Evolutionary conservation across 192 early-diverging fungal species (phyloP).

Genomic region (Diversispora epigaea): DNA sequence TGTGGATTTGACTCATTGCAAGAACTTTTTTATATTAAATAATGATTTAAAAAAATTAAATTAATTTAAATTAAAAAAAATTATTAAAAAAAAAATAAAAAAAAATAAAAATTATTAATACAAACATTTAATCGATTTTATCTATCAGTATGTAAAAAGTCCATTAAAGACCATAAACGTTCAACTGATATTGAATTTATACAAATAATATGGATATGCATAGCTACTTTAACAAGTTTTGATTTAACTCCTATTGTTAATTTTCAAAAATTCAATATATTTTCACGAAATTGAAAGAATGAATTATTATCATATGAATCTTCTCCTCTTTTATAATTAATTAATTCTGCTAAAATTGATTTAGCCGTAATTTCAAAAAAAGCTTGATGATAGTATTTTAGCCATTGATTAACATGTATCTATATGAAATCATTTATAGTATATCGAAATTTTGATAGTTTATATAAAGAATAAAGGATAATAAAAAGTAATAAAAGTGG

Average conservation of each 20-base stretch:
- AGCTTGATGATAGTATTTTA: neutral
- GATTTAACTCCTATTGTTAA: neutral
- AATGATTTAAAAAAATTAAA: neutral
- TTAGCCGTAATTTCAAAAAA: neutral
- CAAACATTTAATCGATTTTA: neutral
- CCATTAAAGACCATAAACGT: neutral
- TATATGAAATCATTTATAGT: neutral
- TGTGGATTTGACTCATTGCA: neutral
- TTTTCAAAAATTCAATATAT: conserved; percentile 12
- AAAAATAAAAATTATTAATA: neutral
- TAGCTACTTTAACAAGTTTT: neutral
- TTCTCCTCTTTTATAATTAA: conserved; percentile 6
- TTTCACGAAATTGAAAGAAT: neutral
- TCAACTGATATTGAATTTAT: neutral
- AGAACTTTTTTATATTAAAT: conserved; percentile 18
- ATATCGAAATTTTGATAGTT: neutral
- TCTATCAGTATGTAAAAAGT: neutral
- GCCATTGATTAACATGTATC: neutral
- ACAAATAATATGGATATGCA: neutral
- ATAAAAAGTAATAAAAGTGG: neutral
- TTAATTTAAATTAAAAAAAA: too few species aligned
- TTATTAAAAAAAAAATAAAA: neutral
- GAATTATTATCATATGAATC: conserved; percentile 15
- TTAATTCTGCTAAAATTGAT: conserved; percentile 9
- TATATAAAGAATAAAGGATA: neutral